Evolutionary conservation across 106 monocot genomes (phyloP).

Genomic region (Posidonia australis): DNA sequence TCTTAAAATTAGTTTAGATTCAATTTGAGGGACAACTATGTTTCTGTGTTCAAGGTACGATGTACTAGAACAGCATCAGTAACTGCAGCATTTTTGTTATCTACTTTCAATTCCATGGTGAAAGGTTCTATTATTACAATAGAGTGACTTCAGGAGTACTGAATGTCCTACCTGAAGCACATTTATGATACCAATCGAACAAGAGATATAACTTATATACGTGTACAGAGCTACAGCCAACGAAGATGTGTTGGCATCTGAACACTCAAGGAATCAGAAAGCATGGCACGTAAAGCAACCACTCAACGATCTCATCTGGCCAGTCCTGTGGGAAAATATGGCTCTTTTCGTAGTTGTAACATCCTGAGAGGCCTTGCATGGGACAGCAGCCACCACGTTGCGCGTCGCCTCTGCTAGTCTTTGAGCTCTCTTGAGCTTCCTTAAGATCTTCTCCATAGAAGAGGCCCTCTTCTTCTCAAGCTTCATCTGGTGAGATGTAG

Average conservation of each 20-base stretch:
- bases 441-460: slow-evolving; percentile 80
- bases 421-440: slow-evolving; percentile 71
- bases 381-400: slow-evolving; percentile 21
- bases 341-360: slow-evolving; percentile 17
- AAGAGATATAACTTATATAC: no score
- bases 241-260: background rate
- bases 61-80: no score
- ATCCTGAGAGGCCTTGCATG: slow-evolving; percentile 17
- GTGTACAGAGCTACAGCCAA: no score
- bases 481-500: slow-evolving; percentile 59
- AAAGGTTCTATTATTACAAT: no score
- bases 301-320: slow-evolving; percentile 38
- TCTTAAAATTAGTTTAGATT: no score
- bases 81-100: no score
- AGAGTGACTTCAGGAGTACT: no score
- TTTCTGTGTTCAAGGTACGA: no score
- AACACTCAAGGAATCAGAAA: slow-evolving; percentile 25
- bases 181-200: no score
- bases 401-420: slow-evolving; percentile 81
- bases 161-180: no score
- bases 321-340: slow-evolving; percentile 25
- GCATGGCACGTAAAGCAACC: slow-evolving; percentile 76
- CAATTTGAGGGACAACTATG: no score
- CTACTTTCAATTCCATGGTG: no score
- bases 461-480: slow-evolving; percentile 88